Evolutionary conservation across 2,329 filamentous ascomycete species (phyloP).

Genomic region (Trichoderma aggressivum): DNA sequence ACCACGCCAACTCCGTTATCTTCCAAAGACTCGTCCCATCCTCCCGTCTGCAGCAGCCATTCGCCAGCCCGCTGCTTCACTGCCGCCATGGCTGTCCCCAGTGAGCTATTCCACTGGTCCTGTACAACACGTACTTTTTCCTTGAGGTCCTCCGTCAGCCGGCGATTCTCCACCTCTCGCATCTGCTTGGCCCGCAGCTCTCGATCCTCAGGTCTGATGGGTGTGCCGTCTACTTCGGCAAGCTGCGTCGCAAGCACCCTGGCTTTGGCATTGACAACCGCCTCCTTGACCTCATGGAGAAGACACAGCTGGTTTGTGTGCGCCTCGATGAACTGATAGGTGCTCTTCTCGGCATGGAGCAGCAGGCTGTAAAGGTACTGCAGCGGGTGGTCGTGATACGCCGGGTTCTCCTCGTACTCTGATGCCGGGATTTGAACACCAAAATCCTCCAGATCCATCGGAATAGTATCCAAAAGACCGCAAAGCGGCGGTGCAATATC

Average conservation of each 20-base stretch:
- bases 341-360: constrained; percentile 83
- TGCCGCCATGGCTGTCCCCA: constrained; percentile 72
- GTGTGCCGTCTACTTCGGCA: constrained; percentile 35
- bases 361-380: constrained; percentile 88
- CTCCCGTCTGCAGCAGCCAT: constrained; percentile 73
- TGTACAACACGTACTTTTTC: constrained; percentile 90
- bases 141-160: constrained; percentile 81
- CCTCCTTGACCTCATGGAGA: constrained; percentile 83
- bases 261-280: constrained; percentile 66
- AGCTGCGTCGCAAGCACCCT: constrained; percentile 65
- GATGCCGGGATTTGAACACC: constrained; percentile 71
- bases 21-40: constrained; percentile 78
- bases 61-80: constrained; percentile 72
- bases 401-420: constrained; percentile 83
- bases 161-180: constrained; percentile 62
- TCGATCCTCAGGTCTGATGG: constrained; percentile 33
- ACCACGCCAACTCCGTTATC: constrained; percentile 46
- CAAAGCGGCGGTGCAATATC: constrained; percentile 86
- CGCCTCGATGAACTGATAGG: constrained; percentile 94
- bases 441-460: constrained; percentile 56
- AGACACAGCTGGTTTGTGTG: constrained; percentile 89
- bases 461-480: constrained; percentile 76
- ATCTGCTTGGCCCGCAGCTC: constrained; percentile 51
- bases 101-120: constrained; percentile 81
- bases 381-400: constrained; percentile 74